Base-by-base conservation (phyloP, 306 rosid genomes). In the Castanea sativa region DNA sequence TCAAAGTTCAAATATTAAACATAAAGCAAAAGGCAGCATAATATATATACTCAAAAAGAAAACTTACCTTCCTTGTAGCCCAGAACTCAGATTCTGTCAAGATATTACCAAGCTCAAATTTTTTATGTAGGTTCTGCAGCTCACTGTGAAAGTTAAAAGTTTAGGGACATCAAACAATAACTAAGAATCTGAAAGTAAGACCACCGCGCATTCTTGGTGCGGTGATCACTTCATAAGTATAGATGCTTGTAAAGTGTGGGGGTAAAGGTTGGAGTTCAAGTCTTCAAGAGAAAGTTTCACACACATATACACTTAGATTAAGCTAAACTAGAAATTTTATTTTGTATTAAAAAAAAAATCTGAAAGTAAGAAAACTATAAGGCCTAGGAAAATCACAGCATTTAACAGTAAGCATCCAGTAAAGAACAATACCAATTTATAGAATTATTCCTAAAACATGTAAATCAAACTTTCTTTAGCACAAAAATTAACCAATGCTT, bases 81-180 rank as follows among this genome's bases (percentile, higher is more conserved):
- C 94, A 95, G 83, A 95, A 95, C 88, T 95, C 99, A 30, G 94
- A 86, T 82, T 95, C 98, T 35, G 94, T 91, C 89, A 95, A 90
- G 87, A 93, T 83, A 73, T 93, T 88, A 76, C 93, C 85, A 69
- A 90, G 71, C 73, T 93, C 96, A 80, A 93, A 93, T 81, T 95
- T 92, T 86, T 76, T 90, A 85, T 92, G 97, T 68, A 92, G 98
- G 74, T 87, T 95, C 87, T 90, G 93, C 90, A 95, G 80, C 86
- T 91, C 94, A 72, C 98, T 92, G 93, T 77, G 80, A 27, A 82
- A 79, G 79, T 75, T 30, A 72, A 75, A 81, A 45, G 81, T 25
- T 73, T 11, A 78, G 82, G 78, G 69, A 85, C 55, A 32, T 12
- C 32, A 57, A 76, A 18, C 69, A 29, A 63, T 29, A 63, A 65